Evolutionary conservation across 768 basidiomycete species (phyloP), one percentile per base, ranked within the genome.

Genomic region (Psilocybe azurescens): DNA sequence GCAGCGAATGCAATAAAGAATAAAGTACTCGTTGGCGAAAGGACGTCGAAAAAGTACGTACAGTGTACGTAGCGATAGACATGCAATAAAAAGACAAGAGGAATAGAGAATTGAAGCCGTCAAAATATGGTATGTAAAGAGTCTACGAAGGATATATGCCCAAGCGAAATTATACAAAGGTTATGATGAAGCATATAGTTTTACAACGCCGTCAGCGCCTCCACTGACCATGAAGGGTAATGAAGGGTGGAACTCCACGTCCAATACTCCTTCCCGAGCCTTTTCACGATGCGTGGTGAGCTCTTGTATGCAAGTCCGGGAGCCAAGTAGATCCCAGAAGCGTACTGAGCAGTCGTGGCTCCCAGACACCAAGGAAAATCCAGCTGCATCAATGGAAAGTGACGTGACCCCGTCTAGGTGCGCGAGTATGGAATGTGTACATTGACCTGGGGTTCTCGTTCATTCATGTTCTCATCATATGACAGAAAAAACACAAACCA

Each of bases 141-240:
- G 68, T 77, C 73, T 77, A 77, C 70, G 66, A 72, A 63, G 65
- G 65, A 70, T 62, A 70, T 62, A 63, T 63, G 53, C 61, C 62
- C 56, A 50, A 58, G 54, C 61, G 62, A 63, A 66, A 50, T 62
- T 59, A 68, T 67, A 61, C 68, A 62, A 64, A 65, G 63, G 76
- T 81, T 82, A 93, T 77, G 91, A 94, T 70, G 91, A 91, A 63
- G 92, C 91, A 74, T 93, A 97, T 29, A 98, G 80, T 75, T 94
- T 94, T 62, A 98, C 88, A 49, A 94, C 90, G 29, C 96, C 95
- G 76, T 98, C 97, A 11, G 94, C 94, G n/a, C 97, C 97, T 18
- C 93, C 93, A 73, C 93, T 97, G 14, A 91, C 94, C 84, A 97
- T 87, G 70, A 95, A 87, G 30, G 92, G 91, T 59, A 95, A 75